Base-by-base conservation (phyloP, 164 flowering plant genomes). In the Echeveria elegans region DNA sequence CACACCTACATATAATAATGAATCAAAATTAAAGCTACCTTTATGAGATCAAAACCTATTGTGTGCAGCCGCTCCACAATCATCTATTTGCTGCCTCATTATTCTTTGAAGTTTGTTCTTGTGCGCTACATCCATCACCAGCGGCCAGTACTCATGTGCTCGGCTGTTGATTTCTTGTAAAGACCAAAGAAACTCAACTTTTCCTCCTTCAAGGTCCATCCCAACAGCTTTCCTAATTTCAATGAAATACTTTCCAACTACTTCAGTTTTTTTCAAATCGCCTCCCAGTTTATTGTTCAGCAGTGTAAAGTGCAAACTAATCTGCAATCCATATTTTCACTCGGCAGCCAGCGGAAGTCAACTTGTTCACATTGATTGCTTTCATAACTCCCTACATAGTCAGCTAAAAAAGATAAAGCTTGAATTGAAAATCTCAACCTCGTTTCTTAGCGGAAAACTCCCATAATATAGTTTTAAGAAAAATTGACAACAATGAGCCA, bases 301-400 rank as follows among this genome's bases (percentile, higher is more conserved):
- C n/a, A n/a, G n/a, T n/a, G n/a, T n/a, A n/a, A n/a, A n/a, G n/a
- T n/a, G n/a, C 98, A 83, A 93, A 93, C 96, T 97, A 93, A 82
- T 93, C 97, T 21, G 97, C 97, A 77, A 93, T 77, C 98, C 97
- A 90, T 29, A 90, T 87, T 72, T 87, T 93, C 65, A 93, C 90
- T 72, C 63, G 82, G 81, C 97, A 89, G 5, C 97, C 97, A 53
- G 88, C 83, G 65, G 86, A 75, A 1, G 89, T 86, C 66, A 93
- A 68, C 72, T 86, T 93, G 80, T 93, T 93, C 65, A 90, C 98
- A 77, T 75, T 89, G 38, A 93, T 81, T 32, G 89, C 73, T 81
- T 93, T 93, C 94, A 93, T 70, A 66, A 90, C 92, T 50, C 97
- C 98, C 96, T n/a, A n/a, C n/a, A n/a, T n/a, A n/a, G n/a, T n/a